Conservation (phyloP, 2,329 filamentous ascomycete genomes). For the Fusarium sp. region DNA sequence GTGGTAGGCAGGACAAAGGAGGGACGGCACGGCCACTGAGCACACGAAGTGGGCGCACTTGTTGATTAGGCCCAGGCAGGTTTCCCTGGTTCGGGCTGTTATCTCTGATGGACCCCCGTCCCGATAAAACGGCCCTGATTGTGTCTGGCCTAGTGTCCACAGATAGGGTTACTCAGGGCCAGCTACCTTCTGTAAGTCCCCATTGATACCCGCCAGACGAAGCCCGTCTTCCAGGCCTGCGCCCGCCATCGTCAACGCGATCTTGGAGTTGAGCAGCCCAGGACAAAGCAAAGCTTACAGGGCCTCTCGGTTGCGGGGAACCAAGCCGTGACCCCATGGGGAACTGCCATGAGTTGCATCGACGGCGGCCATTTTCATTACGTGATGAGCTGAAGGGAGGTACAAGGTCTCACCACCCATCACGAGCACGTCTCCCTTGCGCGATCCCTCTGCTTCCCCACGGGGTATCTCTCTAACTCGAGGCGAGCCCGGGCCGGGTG, state of each 20-base stretch:
- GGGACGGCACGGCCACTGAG: not conserved
- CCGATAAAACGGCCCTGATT: not conserved
- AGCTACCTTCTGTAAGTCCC: too few species aligned
- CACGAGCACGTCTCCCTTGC: not conserved
- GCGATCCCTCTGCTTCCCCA: conserved; percentile 24
- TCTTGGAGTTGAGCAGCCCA: conserved; percentile 14
- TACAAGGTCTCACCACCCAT: conserved; percentile 1
- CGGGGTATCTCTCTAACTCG: conserved; percentile 22
- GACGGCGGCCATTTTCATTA: conserved; percentile 30
- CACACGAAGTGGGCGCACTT: conserved; percentile 32
- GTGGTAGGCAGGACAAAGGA: not conserved
- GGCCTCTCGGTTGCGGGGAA: conserved; percentile 30
- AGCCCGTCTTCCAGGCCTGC: not conserved
- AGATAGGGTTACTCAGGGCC: conserved; percentile 2
- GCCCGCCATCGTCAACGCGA: not conserved
- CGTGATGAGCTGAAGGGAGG: conserved; percentile 29
- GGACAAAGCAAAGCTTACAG: not conserved
- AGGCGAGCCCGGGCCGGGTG: conserved; percentile 29
- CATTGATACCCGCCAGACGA: too few species aligned
- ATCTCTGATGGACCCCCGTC: conserved; percentile 32
- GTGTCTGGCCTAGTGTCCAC: not conserved
- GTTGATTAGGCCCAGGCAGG: conserved; percentile 22
- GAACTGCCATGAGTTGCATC: conserved; percentile 22
- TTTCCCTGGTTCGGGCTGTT: conserved; percentile 31
- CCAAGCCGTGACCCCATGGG: conserved; percentile 35